Base-by-base conservation (phyloP, 345 rosid species). In the Clausena lansium region DNA sequence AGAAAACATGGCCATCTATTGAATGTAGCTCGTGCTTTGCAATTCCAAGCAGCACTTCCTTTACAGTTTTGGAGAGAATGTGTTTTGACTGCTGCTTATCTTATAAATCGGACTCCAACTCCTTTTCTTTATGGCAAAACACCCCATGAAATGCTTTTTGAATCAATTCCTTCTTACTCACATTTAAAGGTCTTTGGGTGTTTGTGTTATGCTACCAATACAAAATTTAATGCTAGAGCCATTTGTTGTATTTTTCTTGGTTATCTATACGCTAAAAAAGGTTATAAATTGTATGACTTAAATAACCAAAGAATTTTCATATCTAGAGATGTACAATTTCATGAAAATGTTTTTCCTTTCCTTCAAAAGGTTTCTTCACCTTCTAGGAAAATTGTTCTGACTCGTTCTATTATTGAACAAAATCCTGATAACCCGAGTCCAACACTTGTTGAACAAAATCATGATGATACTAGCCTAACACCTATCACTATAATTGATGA, bases 141-240 rank as follows among this genome's bases (percentile, higher is more conserved):
- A 41, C 64, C 76, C 10, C 36, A 54, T 24, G 0, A 19, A 52
- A 52, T 30, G 1, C 25, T 76, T 14, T 76, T 36, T 33, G 6
- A 19, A 11, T 9, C 9, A 14, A 27, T 0, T 15, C 58, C 60
- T 7, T 15, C 11, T 41, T 75, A 14, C 38, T 63, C 17, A 0
- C 9, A 57, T 27, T 15, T 68, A 7, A 33, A 47, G 14, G 55
- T 76, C 8, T 76, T 67, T 67, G 19, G 36, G 3, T 66, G 62
- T 11, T 55, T 67, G 4, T 67, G 74, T 27, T 67, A 62, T 76
- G 73, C 36, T n/a, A 66, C 24, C 22, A 52, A 76, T 22, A 8
- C 11, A 5, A 67, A 76, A 4, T 76, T 67, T 76, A 66, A 36
- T 25, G 17, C 22, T 9, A 11, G 7, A 14, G 8, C 54, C 9